Base-by-base conservation (phyloP, 2,329 filamentous ascomycete species). In the Neocatenulostroma microsporum region DNA sequence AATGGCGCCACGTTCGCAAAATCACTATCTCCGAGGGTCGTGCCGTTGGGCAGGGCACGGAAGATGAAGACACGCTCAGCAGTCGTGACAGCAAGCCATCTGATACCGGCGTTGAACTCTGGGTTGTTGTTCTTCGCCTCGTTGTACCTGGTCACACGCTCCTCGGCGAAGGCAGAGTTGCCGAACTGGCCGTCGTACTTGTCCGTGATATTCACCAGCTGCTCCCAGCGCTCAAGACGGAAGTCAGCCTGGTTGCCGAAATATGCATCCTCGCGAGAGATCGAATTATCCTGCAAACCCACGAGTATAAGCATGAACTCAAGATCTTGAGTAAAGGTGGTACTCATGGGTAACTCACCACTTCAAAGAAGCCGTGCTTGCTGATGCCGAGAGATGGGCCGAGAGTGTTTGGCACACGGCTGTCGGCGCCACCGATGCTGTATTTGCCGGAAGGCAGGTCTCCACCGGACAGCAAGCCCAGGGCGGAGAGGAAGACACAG, bases 41-140 rank as follows among this genome's bases (percentile, higher is more conserved):
- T 53, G 35, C 51, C 52, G 39, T 55, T 54, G 12, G 51, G 42
- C 28, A 55, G 39, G 14, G 44, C 48, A 20, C 43, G 43, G 43
- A 48, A 55, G 40, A 55, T 47, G 39, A 54, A 54, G 34, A 53
- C 51, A 26, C 51, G 48, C 41, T 55, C 51, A 18, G 49, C 51
- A 29, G 44, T 47, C 12, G 51, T 47, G 33, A 54, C 49, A 23
- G 41, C 47, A 18, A 53, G 40, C 50, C 50, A 52, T 26, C 43
- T 21, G 20, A 46, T 39, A 34, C 51, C 50, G 17, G 49, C 50
- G 34, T 47, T 40, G 37, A 54, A 53, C 20, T 46, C 28, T 4
- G 51, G 50, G 46, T 53, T 54, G 34, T 39, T 54, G 14, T 47
- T 40, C 34, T 48, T 47, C 12, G 51, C 49, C 36, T 51, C 42